phyloP scores from a whole-genome alignment of 768 basidiomycete species.

The Hydnomerulius pinastri region DNA sequence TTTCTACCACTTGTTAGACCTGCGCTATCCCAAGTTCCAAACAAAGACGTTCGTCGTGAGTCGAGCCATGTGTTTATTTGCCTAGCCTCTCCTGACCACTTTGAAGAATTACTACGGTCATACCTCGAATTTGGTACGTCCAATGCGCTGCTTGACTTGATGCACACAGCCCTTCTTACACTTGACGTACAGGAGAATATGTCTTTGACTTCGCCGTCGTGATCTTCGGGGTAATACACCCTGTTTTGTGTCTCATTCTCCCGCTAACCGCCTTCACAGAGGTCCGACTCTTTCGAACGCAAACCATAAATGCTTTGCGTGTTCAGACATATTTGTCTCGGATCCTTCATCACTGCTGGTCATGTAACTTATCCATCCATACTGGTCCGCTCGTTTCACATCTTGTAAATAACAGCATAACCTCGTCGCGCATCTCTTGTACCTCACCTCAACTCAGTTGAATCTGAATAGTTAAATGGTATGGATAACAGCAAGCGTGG shows the following conservation, averaged over 20 bases:
- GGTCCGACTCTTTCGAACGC: conserved; percentile 76
- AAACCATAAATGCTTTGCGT: conserved; percentile 6
- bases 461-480: too few relatives aligned
- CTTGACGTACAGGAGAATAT: conserved; percentile 65
- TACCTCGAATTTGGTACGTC: conserved; percentile 79
- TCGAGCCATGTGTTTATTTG: conserved; percentile 10
- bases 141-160: background rate
- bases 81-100: conserved; percentile 2
- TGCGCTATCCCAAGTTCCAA: conserved; percentile 72
- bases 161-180: background rate
- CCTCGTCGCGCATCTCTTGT: too few relatives aligned
- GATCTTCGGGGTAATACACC: conserved; percentile 62
- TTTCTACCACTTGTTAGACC: conserved; percentile 47
- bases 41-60: conserved; percentile 88
- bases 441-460: too few relatives aligned
- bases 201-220: conserved; percentile 86
- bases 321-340: background rate
- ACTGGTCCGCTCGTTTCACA: conserved; percentile 1
- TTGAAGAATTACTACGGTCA: conserved; percentile 64
- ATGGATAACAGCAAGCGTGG: too few relatives aligned
- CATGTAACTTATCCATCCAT: background rate
- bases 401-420: too few relatives aligned
- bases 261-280: conserved; percentile 39
- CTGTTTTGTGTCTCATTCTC: background rate
- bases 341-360: background rate